Base-by-base conservation (phyloP, 1,139 yeast genomes). In the Magnusiomyces magnusii region DNA sequence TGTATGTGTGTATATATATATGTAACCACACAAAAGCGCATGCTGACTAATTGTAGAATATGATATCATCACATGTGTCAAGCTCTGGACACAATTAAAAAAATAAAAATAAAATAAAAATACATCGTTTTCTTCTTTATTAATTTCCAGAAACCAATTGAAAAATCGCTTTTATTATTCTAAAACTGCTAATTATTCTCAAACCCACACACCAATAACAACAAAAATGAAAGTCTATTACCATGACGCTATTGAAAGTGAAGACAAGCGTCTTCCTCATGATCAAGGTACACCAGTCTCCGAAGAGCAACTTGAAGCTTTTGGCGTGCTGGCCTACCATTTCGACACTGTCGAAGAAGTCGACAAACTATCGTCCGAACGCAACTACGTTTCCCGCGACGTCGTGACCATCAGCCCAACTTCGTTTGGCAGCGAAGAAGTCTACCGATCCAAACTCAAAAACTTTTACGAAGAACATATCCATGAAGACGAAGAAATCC, bases 401-500 rank as follows among this genome's bases (percentile, higher is more conserved):
- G 78, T 76, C 57, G 82, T 93, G 36, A 75, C 75, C 54, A 79
- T 93, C 59, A 80, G 83, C 41, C 80, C 83, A 52, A 81, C 75
- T 9, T 78, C 86, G 0, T 83, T 91, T 69, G 85, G 86, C 7
- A 84, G 86, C 53, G 85, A 85, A 57, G 78, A 80, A 47, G 85
- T 82, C 0, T 82, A 87, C 68, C 79, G 83, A 63, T 77, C 76
- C 60, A 89, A 90, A 72, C 80, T 92, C 74, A 76, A 80, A 62
- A 80, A 74, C 58, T 92, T 92, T 73, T 90, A 86, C 75, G 78
- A 82, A 55, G 98, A 93, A 71, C 99, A 93, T 73, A 78, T 89
- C 64, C 99, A 93, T 71, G 98, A 93, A 71, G 99, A 93, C 71
- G 99, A 93, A 74, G 99, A 93, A 76, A 93, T 93, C 71, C 79